Evolutionary conservation across 2,329 filamentous ascomycete species (phyloP).

Genomic region (Malbranchea cinnamomea): DNA sequence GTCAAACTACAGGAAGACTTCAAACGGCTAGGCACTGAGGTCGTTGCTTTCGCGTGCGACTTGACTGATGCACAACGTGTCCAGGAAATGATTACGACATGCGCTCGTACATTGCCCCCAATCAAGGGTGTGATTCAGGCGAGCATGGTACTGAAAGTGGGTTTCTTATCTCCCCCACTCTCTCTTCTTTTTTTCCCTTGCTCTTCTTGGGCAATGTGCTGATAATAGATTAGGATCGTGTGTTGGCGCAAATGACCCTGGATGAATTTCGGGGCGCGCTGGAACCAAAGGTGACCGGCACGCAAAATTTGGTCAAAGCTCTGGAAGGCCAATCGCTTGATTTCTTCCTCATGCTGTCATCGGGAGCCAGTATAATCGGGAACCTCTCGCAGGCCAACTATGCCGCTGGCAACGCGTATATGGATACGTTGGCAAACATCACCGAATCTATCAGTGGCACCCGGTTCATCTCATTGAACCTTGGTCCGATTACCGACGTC

Average conservation of each 20-base stretch:
- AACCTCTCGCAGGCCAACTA: slow-evolving; percentile 33
- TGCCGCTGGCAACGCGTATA: slow-evolving; percentile 24
- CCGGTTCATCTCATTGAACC: too few relatives aligned
- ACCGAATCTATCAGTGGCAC: too few relatives aligned
- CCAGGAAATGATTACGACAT: slow-evolving; percentile 8
- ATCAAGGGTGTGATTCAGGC: slow-evolving; percentile 20
- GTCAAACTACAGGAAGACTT: slow-evolving; percentile 11
- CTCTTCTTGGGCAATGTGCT: too few relatives aligned
- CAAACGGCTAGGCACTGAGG: slow-evolving; percentile 7
- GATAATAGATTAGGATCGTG: slow-evolving; percentile 15
- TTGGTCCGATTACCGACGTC: too few relatives aligned
- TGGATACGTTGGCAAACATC: slow-evolving; percentile 24
- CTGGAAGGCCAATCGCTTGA: slow-evolving; percentile 20
- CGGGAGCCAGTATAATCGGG: slow-evolving; percentile 29
- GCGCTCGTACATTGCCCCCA: slow-evolving; percentile 12
- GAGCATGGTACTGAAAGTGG: slow-evolving; percentile 16
- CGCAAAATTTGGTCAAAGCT: slow-evolving; percentile 21
- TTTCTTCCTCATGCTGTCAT: slow-evolving; percentile 31
- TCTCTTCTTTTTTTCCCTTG: neutral
- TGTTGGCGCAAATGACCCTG: slow-evolving; percentile 28
- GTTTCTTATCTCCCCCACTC: neutral
- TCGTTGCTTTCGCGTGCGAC: slow-evolving; percentile 15
- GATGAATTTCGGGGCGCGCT: slow-evolving; percentile 24
- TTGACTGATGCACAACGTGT: slow-evolving; percentile 9
- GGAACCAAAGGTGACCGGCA: slow-evolving; percentile 26